Percentiles rank a stretch among this genome's conserved stretches.
phyloP scores from a whole-genome alignment of 768 basidiomycete species.

The Hortiboletus campestris region DNA sequence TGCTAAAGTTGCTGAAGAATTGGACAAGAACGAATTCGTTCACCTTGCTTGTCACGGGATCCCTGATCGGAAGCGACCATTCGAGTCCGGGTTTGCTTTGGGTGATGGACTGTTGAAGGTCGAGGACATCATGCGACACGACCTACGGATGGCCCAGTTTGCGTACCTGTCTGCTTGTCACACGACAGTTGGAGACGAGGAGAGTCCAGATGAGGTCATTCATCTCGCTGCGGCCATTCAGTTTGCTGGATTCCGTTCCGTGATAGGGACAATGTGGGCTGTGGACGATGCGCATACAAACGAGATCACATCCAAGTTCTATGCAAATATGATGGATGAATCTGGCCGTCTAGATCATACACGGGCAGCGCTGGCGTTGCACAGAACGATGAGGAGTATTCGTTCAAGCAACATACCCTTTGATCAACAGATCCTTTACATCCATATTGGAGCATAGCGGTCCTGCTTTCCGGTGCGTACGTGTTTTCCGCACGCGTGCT shows the following conservation, averaged over 20 bases:
- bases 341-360: neutral
- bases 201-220: neutral
- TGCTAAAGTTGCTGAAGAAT: neutral
- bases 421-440: constrained; percentile 1
- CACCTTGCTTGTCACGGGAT: constrained; percentile 24
- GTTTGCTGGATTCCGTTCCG: constrained; percentile 6
- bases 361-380: neutral
- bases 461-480: no score
- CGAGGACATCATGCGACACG: constrained; percentile 3
- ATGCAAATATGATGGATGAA: neutral
- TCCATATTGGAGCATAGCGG: neutral
- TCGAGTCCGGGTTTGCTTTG: constrained; percentile 14
- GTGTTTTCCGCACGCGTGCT: no score
- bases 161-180: constrained; percentile 29
- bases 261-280: constrained; percentile 15
- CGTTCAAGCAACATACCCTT: neutral
- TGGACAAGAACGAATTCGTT: neutral
- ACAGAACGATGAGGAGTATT: neutral
- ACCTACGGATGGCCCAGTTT: constrained; percentile 4
- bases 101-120: neutral
- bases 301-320: neutral
- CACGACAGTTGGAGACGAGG: neutral
- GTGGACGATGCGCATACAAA: constrained; percentile 6
- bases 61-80: constrained; percentile 6
- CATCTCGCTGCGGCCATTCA: constrained; percentile 5